Evolutionary conservation across 257 asterid species (phyloP), one percentile per base, ranked within the genome.

Genomic region (Craterostigma plantagineum): DNA sequence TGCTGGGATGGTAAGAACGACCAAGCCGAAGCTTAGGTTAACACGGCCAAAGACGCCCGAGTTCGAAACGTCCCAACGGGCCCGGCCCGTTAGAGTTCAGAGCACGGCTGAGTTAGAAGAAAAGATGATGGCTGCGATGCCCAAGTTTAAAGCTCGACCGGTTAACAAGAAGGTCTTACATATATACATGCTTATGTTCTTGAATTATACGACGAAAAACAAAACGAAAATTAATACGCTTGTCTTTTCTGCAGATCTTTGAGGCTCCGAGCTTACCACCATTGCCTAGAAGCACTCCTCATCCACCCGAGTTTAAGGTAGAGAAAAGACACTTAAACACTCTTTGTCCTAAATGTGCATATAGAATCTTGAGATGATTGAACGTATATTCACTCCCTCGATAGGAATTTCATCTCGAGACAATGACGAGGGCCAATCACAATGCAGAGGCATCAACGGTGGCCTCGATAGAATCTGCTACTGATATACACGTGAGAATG

Each of bases 1-100:
- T 18, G 72, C 65, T 52, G 51, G 56, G 46, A 69, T 63, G 49
- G 48, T 46, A 18, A 36, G 38, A 47, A 71, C 59, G 57, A 62
- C 69, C 54, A 87, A 62, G 74, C 49, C 79, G 43, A 81, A 82
- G 65, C 91, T 87, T 43, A 72, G 72, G 35, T 66, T 87, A 49
- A 82, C 95, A 37, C 75, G 83, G 74, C 98, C 98, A 0, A 87
- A 77, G 62, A 76, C 85, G 45, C 98, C 95, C 9, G 91, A 82
- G 52, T 72, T 82, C 44, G 92, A 66, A 63, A 87, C 98, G 46
- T 64, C 93, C 47, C 98, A 87, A 37, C 78, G 98, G 11, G 72
- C 53, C 14, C 92, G 98, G 42, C 57, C 86, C 27, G 64, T 66
- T 16, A 79, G 60, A 55, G 41, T 74, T 12, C 82, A 87, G 57